These are phyloP conservation scores for Trichosanthes cucumerina DNA, from an alignment of 306 rosid species.

Conservation along the genomic window DNA sequence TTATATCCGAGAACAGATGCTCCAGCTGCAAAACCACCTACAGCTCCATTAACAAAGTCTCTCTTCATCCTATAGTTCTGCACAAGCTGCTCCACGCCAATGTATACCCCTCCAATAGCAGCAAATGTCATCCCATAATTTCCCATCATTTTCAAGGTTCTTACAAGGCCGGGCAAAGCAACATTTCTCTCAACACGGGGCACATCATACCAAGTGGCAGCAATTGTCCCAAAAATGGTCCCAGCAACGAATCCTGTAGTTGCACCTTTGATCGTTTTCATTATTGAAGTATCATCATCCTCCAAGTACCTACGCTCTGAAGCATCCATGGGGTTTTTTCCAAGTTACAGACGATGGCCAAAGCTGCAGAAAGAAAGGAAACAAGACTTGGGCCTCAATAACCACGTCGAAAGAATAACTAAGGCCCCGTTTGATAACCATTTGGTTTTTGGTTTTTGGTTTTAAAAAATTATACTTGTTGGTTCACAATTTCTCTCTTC, in stretches of 20 bases:
- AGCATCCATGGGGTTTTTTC: conserved; percentile 43
- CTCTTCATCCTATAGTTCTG: conserved; percentile 76
- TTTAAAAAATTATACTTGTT: too few relatives aligned
- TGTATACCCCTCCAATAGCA: conserved; percentile 93
- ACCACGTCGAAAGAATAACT: not conserved
- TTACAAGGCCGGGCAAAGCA: conserved; percentile 83
- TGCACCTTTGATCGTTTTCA: conserved; percentile 82
- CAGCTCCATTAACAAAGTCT: conserved; percentile 88
- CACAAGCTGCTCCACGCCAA: conserved; percentile 80
- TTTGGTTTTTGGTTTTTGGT: too few relatives aligned
- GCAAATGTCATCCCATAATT: conserved; percentile 79
- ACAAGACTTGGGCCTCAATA: not conserved
- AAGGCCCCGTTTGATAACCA: too few relatives aligned
- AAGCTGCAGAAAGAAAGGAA: conserved; percentile 7
- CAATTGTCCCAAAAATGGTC: conserved; percentile 76
- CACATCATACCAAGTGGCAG: conserved; percentile 87
- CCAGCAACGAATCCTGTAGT: conserved; percentile 76
- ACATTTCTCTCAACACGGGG: conserved; percentile 96
- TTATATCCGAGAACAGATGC: conserved; percentile 75
- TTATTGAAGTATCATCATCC: conserved; percentile 56
- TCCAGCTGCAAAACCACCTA: conserved; percentile 95
- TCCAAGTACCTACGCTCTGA: conserved; percentile 87
- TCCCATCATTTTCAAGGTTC: conserved; percentile 95
- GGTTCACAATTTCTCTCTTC: too few relatives aligned
- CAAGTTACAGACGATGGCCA: not conserved